Percentiles rank a stretch among this genome's conserved stretches.
These are phyloP conservation scores for Mrakia blollopis DNA, from an alignment of 768 basidiomycete genomes.

Conservation along the genomic window DNA sequence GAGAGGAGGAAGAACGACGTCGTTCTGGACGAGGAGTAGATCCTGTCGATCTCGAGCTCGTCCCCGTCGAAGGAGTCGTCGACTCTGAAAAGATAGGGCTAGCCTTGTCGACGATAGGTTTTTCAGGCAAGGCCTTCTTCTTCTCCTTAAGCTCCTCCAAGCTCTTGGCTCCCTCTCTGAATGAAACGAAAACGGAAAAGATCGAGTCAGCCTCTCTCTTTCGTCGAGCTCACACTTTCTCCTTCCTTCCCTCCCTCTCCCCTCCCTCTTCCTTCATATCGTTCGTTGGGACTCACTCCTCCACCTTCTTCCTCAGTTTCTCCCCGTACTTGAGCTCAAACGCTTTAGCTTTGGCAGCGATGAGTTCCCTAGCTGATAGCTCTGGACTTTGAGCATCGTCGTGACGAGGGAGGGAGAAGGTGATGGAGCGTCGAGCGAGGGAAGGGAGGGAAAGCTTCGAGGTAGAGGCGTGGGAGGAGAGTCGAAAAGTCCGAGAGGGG, in stretches of 20 bases:
- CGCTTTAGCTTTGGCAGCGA: slow-evolving; percentile 23
- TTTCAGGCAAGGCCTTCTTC: slow-evolving; percentile 33
- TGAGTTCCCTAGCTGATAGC: slow-evolving; percentile 16
- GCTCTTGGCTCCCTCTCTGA: slow-evolving; percentile 47
- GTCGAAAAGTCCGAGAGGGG: too few species aligned
- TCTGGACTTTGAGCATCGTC: background rate
- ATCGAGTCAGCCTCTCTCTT: background rate
- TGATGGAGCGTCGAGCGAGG: background rate
- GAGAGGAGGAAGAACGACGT: slow-evolving; percentile 12
- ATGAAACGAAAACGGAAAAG: slow-evolving; percentile 9
- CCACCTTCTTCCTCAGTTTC: slow-evolving; percentile 60
- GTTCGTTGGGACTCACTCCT: slow-evolving; percentile 53
- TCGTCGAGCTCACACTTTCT: background rate
- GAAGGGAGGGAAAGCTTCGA: too few species aligned
- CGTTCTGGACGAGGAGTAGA: background rate
- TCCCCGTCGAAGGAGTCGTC: slow-evolving; percentile 14
- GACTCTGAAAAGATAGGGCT: slow-evolving; percentile 34
- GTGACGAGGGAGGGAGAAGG: background rate
- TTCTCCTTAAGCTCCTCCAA: slow-evolving; percentile 47
- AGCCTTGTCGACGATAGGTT: slow-evolving; percentile 30
- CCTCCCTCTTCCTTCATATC: background rate
- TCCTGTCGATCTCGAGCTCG: background rate
- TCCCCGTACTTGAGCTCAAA: slow-evolving; percentile 54
- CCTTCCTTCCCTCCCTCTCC: background rate
- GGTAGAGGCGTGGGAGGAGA: too few species aligned